A percentile compares a stretch with the other conserved stretches of the same genome.
phyloP scores from a whole-genome alignment of 352 stramenopile species.

The Pythium dissotocum region DNA sequence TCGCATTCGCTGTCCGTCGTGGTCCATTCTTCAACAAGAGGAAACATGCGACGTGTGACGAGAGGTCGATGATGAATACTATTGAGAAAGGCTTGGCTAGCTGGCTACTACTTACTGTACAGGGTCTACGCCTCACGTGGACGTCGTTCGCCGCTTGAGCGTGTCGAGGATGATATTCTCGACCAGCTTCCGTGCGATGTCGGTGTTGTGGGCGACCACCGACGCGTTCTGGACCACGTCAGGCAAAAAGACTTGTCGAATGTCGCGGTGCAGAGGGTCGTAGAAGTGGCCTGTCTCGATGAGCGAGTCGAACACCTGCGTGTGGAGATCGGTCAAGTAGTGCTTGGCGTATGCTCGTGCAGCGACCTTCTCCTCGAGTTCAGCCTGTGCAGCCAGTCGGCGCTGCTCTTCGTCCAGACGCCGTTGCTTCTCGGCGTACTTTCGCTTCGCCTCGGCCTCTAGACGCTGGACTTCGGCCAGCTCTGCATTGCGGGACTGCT shows the following conservation, averaged over 20 bases:
- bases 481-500: conserved; percentile 91
- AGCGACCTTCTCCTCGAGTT: conserved; percentile 92
- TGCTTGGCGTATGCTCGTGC: conserved; percentile 86
- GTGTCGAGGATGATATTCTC: conserved; percentile 36
- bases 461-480: conserved; percentile 93
- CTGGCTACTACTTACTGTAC: not conserved
- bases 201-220: conserved; percentile 41
- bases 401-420: conserved; percentile 81
- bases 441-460: conserved; percentile 91
- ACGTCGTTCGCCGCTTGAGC: conserved; percentile 33
- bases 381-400: conserved; percentile 65
- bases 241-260: conserved; percentile 83
- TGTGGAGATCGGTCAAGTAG: conserved; percentile 88
- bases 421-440: conserved; percentile 90
- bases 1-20: no score
- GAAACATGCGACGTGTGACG: not conserved
- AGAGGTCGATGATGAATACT: not conserved
- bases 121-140: not conserved
- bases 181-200: conserved; percentile 38
- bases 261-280: conserved; percentile 85
- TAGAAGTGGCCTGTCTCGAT: conserved; percentile 88
- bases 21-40: no score
- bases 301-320: conserved; percentile 86
- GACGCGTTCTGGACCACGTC: conserved; percentile 50
- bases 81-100: not conserved